A percentile compares a stretch with the other conserved stretches of the same genome.
Evolutionary conservation across 345 rosid genomes (phyloP).

Genomic region (Citrus maxima): DNA sequence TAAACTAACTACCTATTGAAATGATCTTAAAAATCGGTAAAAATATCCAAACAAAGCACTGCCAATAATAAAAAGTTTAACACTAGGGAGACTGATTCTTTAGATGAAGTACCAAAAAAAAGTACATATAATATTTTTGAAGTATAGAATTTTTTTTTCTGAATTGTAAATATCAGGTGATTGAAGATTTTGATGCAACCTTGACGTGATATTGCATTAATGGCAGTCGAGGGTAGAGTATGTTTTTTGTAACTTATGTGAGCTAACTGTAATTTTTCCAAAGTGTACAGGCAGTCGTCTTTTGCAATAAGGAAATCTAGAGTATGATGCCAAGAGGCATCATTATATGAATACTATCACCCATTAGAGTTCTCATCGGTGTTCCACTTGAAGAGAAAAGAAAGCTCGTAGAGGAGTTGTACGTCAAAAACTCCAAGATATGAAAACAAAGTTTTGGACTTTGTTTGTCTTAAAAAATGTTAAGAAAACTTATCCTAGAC

Average conservation of each 20-base stretch:
- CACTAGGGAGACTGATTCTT: no score
- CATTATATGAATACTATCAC: conserved; percentile 64
- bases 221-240: conserved; percentile 68
- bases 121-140: no score
- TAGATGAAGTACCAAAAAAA: not conserved
- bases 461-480: not conserved
- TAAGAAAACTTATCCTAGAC: not conserved
- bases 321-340: conserved; percentile 62
- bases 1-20: no score
- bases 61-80: no score
- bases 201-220: conserved; percentile 57
- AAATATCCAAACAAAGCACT: no score
- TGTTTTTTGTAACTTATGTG: conserved; percentile 11
- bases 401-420: conserved; percentile 93
- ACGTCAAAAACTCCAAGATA: not conserved
- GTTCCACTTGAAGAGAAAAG: conserved; percentile 75
- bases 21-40: no score
- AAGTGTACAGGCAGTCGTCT: conserved; percentile 61
- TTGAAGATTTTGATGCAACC: conserved; percentile 85
- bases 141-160: no score
- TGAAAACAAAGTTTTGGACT: not conserved
- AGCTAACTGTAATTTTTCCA: not conserved
- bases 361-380: conserved; percentile 64
- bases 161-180: conserved; percentile 29
- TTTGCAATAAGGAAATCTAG: not conserved